phyloP scores from a whole-genome alignment of 768 basidiomycete species.

The Dentipellis sp. region DNA sequence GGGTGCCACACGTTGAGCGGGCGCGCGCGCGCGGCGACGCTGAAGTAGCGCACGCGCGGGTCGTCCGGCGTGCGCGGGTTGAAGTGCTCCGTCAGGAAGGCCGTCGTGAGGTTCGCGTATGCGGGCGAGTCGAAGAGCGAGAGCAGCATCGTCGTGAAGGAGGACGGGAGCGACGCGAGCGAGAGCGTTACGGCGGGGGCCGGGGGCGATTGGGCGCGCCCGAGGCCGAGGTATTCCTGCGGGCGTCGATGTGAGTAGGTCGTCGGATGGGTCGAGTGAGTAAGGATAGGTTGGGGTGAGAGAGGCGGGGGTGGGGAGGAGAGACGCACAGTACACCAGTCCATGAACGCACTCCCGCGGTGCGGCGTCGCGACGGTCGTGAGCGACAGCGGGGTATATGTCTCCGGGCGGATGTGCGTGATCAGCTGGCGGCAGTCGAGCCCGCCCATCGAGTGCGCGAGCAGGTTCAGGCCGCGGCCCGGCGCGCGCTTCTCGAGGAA shows the following conservation, averaged over 20 bases:
- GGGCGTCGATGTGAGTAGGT: constrained; percentile 1
- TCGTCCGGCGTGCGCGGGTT: constrained; percentile 77
- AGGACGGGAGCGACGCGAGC: constrained; percentile 62
- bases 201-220: constrained; percentile 21
- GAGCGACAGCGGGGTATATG: constrained; percentile 80
- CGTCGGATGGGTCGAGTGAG: not conserved
- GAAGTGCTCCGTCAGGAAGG: constrained; percentile 71
- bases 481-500: constrained; percentile 56
- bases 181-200: constrained; percentile 24
- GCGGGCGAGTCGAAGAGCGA: constrained; percentile 93
- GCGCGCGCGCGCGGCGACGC: constrained; percentile 72
- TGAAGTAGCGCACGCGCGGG: constrained; percentile 83
- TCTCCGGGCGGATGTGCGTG: constrained; percentile 68
- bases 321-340: constrained; percentile 83
- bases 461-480: constrained; percentile 81
- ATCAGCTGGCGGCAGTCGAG: constrained; percentile 92
- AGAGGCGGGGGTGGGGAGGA: not conserved
- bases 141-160: constrained; percentile 81
- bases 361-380: constrained; percentile 92
- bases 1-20: constrained; percentile 80
- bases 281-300: not conserved
- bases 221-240: constrained; percentile 88
- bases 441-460: constrained; percentile 98
- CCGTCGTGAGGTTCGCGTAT: constrained; percentile 86
- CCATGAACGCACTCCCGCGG: constrained; percentile 97